Evolutionary conservation across 768 basidiomycete species (phyloP), one percentile per base, ranked within the genome.

Genomic region (Tulasnella sp.): DNA sequence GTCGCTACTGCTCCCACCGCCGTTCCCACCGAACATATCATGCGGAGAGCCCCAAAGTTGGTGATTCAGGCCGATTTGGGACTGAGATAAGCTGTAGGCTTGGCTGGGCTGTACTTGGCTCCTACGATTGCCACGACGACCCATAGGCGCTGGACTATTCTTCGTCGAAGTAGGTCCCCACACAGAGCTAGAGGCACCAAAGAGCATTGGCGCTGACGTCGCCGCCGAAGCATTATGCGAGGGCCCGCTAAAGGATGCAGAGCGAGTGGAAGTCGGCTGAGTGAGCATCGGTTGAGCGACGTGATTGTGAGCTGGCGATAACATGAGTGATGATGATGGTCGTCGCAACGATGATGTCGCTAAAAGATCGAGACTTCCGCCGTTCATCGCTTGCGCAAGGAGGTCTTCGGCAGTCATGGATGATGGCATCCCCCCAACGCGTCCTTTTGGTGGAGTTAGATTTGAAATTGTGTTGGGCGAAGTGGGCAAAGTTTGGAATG

Each of bases 331-430:
- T 3, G 30, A 27, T 26, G 51, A 19, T 30, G 27, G 55, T 0
- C 56, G 19, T 27, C 53, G 55, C 56, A n/a, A n/a, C n/a, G 32
- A 51, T 15, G 58, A 32, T 8, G 58, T 19, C 3, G 49, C 41
- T 29, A 32, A 27, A 24, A 30, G 17, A 48, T 48, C 21, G 47
- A 29, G 5, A 2, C 26, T 30, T 27, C 45, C 44, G 2, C 61
- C 55, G 23, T 42, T 30, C 29, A 63, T 32, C 13, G 59, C 62
- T 44, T 52, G 62, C 29, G 47, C 59, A 10, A 63, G 51, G 11
- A 63, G 52, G 41, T 63, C 62, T 21, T 63, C 30, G 13, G 62
- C 62, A 9, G 62, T 63, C 11, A 30, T 61, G 17, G 29, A 15
- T 5, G 27, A 26, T 7, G 43, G 45, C 13, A n/a, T 21, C 19